Evolutionary conservation across 2,329 filamentous ascomycete genomes (phyloP).

Genomic region (Penicillium sp.): DNA sequence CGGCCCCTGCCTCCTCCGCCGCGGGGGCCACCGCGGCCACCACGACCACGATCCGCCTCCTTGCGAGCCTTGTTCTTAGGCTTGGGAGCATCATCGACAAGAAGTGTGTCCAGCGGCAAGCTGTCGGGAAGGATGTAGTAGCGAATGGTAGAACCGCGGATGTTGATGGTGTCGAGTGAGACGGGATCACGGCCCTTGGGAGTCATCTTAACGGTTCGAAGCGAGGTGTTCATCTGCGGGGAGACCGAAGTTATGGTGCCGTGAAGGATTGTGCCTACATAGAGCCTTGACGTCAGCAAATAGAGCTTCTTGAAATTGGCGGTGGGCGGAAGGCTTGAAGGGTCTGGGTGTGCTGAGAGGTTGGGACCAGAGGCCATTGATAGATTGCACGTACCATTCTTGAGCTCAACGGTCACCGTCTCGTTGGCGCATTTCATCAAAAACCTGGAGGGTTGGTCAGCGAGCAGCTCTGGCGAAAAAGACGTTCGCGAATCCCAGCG

Average conservation of each 20-base stretch:
- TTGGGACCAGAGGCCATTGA: slow-evolving; percentile 6
- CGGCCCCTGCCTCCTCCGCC: slow-evolving; percentile 50
- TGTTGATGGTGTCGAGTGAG: slow-evolving; percentile 91
- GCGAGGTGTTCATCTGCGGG: slow-evolving; percentile 97
- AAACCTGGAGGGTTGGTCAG: slow-evolving; percentile 66
- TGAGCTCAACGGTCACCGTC: slow-evolving; percentile 96
- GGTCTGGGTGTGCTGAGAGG: not conserved
- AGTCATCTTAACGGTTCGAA: slow-evolving; percentile 97
- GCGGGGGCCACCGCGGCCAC: slow-evolving; percentile 52
- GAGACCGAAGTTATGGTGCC: slow-evolving; percentile 97
- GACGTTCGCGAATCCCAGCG: slow-evolving; percentile 18
- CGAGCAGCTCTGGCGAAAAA: slow-evolving; percentile 15
- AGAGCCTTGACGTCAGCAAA: slow-evolving; percentile 8
- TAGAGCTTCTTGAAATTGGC: slow-evolving; percentile 1
- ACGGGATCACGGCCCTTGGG: slow-evolving; percentile 84
- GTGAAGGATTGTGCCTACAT: slow-evolving; percentile 85
- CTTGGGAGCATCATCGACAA: slow-evolving; percentile 96
- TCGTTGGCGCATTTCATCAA: slow-evolving; percentile 99
- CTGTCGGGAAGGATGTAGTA: slow-evolving; percentile 97
- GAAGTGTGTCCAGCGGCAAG: slow-evolving; percentile 88
- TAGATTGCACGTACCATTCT: slow-evolving; percentile 72
- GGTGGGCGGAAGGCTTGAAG: not conserved
- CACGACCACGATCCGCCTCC: slow-evolving; percentile 65
- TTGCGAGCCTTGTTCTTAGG: slow-evolving; percentile 99
- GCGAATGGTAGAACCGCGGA: slow-evolving; percentile 92